A percentile compares a stretch with the other conserved stretches of the same genome.
These are phyloP conservation scores for Penicillium soppii DNA, from an alignment of 495 filamentous ascomycete genomes.

Conservation along the genomic window DNA sequence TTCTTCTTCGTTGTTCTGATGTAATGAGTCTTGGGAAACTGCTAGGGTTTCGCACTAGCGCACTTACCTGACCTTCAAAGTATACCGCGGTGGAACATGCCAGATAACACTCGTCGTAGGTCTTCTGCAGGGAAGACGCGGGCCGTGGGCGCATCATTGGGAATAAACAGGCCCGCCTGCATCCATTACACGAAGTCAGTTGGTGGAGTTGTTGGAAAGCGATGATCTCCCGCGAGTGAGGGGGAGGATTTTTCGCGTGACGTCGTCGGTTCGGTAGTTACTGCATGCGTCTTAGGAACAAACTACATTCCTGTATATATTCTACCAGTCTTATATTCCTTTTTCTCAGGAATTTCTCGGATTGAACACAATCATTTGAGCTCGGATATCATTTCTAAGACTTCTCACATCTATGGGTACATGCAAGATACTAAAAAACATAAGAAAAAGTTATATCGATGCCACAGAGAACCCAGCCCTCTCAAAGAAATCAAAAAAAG, in stretches of 20 bases:
- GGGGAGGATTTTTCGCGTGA: slow-evolving; percentile 41
- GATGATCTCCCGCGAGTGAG: slow-evolving; percentile 24
- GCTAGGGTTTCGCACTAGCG: slow-evolving; percentile 8
- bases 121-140: slow-evolving; percentile 86
- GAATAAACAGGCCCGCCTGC: slow-evolving; percentile 24
- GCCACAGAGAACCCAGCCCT: slow-evolving; percentile 23
- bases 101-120: slow-evolving; percentile 93
- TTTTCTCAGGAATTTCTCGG: not conserved
- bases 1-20: slow-evolving; percentile 86
- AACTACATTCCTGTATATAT: not conserved
- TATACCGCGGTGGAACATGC: slow-evolving; percentile 94
- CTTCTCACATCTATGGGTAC: slow-evolving; percentile 35
- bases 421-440: slow-evolving; percentile 29
- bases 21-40: slow-evolving; percentile 17
- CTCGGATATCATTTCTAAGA: slow-evolving; percentile 27
- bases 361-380: not conserved
- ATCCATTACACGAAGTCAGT: slow-evolving; percentile 27
- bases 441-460: slow-evolving; percentile 21
- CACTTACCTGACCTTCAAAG: slow-evolving; percentile 80
- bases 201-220: slow-evolving; percentile 18
- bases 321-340: not conserved
- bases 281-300: slow-evolving; percentile 23
- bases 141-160: slow-evolving; percentile 79
- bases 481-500: slow-evolving; percentile 18
- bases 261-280: slow-evolving; percentile 37